Evolutionary conservation across 768 basidiomycete species (phyloP).

Genomic region (Imleria badia): DNA sequence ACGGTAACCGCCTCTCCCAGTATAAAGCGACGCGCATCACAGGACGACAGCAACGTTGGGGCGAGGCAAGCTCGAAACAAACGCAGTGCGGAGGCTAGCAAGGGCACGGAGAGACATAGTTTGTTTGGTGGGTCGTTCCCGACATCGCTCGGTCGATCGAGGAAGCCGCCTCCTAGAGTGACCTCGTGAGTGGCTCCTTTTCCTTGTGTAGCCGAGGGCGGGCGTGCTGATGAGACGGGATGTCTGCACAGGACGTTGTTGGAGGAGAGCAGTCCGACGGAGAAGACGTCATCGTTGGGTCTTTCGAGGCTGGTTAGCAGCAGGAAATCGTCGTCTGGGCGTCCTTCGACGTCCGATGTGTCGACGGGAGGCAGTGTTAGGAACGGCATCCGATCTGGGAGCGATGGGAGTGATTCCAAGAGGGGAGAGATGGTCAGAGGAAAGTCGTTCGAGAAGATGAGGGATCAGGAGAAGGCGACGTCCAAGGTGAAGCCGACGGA

Average conservation of each 20-base stretch:
- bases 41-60: constrained; percentile 23
- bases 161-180: constrained; percentile 82
- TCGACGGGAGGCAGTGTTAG: constrained; percentile 24
- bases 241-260: constrained; percentile 25
- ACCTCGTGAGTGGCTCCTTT: constrained; percentile 49
- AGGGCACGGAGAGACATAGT: constrained; percentile 62
- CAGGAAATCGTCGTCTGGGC: constrained; percentile 44
- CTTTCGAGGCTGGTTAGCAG: constrained; percentile 48
- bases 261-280: constrained; percentile 36
- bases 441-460: constrained; percentile 21
- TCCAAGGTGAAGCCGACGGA: constrained; percentile 18
- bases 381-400: constrained; percentile 21
- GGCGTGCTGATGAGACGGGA: background rate
- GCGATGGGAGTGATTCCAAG: constrained; percentile 18
- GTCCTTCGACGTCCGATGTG: constrained; percentile 44
- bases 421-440: constrained; percentile 21
- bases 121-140: constrained; percentile 74
- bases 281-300: constrained; percentile 48
- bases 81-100: constrained; percentile 48
- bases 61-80: constrained; percentile 46
- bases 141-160: constrained; percentile 58
- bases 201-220: background rate
- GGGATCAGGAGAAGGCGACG: constrained; percentile 21
- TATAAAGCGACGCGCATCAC: constrained; percentile 19
- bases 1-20: constrained; percentile 20